Evolutionary conservation across 371 early-diverging fungal species (phyloP).

Genomic region (Capniomyces stellatus): DNA sequence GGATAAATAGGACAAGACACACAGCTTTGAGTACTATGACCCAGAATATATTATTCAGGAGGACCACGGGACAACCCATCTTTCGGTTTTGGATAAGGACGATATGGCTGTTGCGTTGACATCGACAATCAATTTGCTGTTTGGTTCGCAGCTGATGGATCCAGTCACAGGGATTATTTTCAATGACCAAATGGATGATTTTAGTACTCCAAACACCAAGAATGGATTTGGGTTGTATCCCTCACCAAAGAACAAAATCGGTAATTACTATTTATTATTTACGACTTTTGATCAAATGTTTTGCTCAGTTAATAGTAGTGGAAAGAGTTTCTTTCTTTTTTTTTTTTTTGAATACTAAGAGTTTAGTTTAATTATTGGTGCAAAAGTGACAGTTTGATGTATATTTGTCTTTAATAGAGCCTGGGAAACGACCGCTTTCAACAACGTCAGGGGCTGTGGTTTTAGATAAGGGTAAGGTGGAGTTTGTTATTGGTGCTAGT

Average conservation of each 20-base stretch:
- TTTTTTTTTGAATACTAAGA: no score
- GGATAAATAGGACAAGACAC: no score
- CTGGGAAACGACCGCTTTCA: constrained; percentile 84
- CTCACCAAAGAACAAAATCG: constrained; percentile 59
- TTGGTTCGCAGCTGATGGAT: constrained; percentile 90
- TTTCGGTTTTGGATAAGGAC: not conserved
- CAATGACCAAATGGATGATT: constrained; percentile 98
- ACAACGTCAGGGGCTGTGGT: constrained; percentile 77
- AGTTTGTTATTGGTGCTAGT: constrained; percentile 70
- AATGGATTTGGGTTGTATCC: constrained; percentile 74
- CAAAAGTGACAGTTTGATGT: no score
- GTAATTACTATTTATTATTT: no score
- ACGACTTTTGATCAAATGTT: no score
- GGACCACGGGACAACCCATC: not conserved
- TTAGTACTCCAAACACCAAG: constrained; percentile 66
- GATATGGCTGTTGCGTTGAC: constrained; percentile 57
- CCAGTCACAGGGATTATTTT: constrained; percentile 86
- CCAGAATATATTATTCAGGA: not conserved
- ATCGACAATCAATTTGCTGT: constrained; percentile 84
- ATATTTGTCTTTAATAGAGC: no score
- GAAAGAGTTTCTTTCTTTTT: no score
- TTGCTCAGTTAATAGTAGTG: no score
- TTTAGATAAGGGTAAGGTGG: constrained; percentile 42
- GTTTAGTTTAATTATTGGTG: no score
- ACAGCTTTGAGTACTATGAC: not conserved